Conservation (phyloP, 768 basidiomycete species). For the Rickenella mellea region DNA sequence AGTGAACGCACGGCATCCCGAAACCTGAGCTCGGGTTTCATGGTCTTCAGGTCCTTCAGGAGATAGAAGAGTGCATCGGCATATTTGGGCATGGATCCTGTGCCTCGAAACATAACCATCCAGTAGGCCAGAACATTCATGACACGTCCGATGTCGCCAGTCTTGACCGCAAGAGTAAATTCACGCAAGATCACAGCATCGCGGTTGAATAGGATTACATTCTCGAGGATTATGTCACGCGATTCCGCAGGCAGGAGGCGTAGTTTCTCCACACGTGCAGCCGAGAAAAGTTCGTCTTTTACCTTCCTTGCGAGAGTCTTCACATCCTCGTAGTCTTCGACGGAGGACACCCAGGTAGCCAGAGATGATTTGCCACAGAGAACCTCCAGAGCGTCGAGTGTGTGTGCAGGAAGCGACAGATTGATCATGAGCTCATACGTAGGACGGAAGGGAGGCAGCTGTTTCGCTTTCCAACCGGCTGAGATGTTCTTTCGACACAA, state of each 20-base stretch:
- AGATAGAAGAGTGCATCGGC: slow-evolving; percentile 23
- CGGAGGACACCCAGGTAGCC: background rate
- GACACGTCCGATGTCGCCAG: slow-evolving; percentile 23
- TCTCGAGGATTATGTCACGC: slow-evolving; percentile 22
- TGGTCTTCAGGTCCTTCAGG: slow-evolving; percentile 15
- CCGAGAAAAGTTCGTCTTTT: slow-evolving; percentile 1
- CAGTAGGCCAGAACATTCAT: slow-evolving; percentile 19
- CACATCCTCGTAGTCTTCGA: background rate
- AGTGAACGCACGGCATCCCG: background rate
- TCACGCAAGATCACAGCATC: slow-evolving; percentile 19
- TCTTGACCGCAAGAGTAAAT: slow-evolving; percentile 20
- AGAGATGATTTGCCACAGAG: slow-evolving; percentile 3
- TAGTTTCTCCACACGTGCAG: slow-evolving; percentile 1
- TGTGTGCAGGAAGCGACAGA: slow-evolving; percentile 5
- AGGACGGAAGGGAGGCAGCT: slow-evolving; percentile 8
- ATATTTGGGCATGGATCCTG: slow-evolving; percentile 22
- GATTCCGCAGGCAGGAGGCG: background rate
- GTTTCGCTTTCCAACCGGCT: slow-evolving; percentile 7
- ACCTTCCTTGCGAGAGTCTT: background rate
- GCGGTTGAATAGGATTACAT: slow-evolving; percentile 18
- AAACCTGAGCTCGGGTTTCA: background rate
- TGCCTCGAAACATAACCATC: slow-evolving; percentile 21
- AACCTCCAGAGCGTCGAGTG: slow-evolving; percentile 7
- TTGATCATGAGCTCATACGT: slow-evolving; percentile 6
- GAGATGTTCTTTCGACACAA: slow-evolving; percentile 8